Evolutionary conservation across 441 rosid species (phyloP).

Genomic region (Euphorbia celastroides): DNA sequence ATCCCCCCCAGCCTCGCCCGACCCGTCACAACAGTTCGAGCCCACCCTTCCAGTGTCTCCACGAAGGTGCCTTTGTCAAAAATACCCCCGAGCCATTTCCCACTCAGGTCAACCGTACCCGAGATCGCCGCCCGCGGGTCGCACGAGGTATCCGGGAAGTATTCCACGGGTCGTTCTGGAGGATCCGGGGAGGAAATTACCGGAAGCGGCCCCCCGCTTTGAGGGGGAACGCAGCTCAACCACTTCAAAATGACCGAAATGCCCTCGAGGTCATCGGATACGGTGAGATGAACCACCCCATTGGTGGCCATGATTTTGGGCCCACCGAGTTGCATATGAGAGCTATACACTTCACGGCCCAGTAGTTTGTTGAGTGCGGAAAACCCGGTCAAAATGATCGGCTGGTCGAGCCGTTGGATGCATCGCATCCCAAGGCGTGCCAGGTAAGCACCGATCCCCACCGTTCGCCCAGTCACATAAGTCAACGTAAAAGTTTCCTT

Average conservation of each 20-base stretch:
- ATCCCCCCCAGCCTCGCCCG: conserved; percentile 99
- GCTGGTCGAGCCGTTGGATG: conserved; percentile 99
- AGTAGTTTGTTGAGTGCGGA: conserved; percentile 98
- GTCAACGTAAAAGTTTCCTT: conserved; percentile 94
- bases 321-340: conserved; percentile 99
- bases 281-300: conserved; percentile 98
- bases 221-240: conserved; percentile 86
- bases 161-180: conserved; percentile 85
- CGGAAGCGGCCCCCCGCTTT: conserved; percentile 78
- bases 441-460: conserved; percentile 99
- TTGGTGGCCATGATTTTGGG: conserved; percentile 99
- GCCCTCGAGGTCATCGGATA: conserved; percentile 98
- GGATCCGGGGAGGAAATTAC: conserved; percentile 58
- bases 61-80: conserved; percentile 93
- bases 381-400: conserved; percentile 97
- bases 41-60: conserved; percentile 98
- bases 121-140: conserved; percentile 97
- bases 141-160: conserved; percentile 82
- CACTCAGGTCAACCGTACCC: conserved; percentile 56
- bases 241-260: conserved; percentile 88
- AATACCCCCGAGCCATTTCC: conserved; percentile 96
- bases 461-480: conserved; percentile 94
- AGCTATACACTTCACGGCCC: conserved; percentile 99
- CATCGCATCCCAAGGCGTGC: conserved; percentile 99
- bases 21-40: conserved; percentile 98